Evolutionary conservation across 1,139 yeast genomes (phyloP).

Genomic region (Scheffersomyces parashehatae): DNA sequence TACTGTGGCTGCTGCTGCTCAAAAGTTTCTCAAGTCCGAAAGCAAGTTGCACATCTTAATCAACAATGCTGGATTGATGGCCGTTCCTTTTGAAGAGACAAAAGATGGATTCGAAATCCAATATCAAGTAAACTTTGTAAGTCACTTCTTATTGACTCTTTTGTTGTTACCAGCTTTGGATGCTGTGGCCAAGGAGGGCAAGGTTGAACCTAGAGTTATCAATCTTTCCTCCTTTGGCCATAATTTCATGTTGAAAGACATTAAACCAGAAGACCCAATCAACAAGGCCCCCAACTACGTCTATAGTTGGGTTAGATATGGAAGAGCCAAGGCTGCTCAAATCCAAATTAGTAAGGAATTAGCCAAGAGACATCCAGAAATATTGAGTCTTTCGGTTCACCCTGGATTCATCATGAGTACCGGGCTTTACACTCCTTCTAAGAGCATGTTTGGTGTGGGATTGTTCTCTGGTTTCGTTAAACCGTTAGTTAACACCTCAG

Average conservation of each 20-base stretch:
- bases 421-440: slow-evolving; percentile 34
- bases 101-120: slow-evolving; percentile 42
- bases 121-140: slow-evolving; percentile 41
- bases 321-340: slow-evolving; percentile 33
- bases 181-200: slow-evolving; percentile 17
- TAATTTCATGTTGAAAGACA: slow-evolving; percentile 21
- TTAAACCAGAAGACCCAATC: slow-evolving; percentile 25
- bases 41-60: slow-evolving; percentile 33
- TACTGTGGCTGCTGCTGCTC: slow-evolving; percentile 32
- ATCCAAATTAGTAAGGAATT: slow-evolving; percentile 33
- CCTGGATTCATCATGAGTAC: slow-evolving; percentile 44
- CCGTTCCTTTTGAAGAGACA: slow-evolving; percentile 34
- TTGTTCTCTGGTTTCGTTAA: slow-evolving; percentile 16
- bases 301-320: slow-evolving; percentile 38
- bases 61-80: slow-evolving; percentile 48
- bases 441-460: slow-evolving; percentile 27
- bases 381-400: slow-evolving; percentile 36
- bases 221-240: slow-evolving; percentile 38
- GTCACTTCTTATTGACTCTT: slow-evolving; percentile 36
- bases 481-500: slow-evolving; percentile 24
- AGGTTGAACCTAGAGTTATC: slow-evolving; percentile 31
- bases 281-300: slow-evolving; percentile 24
- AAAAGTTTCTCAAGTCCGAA: slow-evolving; percentile 24
- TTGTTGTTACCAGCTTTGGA: slow-evolving; percentile 30
- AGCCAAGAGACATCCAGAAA: slow-evolving; percentile 30